phyloP scores from a whole-genome alignment of 768 basidiomycete genomes.

The Exidia glandulosa region DNA sequence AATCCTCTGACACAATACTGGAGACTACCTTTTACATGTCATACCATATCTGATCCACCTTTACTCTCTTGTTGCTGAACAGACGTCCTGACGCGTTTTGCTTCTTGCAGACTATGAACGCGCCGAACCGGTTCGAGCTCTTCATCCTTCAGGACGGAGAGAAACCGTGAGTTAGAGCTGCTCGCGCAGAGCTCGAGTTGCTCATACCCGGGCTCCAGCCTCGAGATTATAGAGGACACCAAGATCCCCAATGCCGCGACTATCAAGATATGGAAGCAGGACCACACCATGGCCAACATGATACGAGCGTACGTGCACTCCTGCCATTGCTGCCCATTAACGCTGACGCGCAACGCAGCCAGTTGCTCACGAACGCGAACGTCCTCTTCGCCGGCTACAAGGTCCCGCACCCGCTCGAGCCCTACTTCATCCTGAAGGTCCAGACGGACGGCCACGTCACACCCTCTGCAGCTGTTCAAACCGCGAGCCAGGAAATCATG shows the following conservation, averaged over 20 bases:
- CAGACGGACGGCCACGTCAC: slow-evolving; percentile 86
- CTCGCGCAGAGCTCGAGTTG: neutral
- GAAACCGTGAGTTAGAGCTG: slow-evolving; percentile 59
- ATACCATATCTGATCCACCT: slow-evolving; percentile 7
- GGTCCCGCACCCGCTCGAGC: slow-evolving; percentile 92
- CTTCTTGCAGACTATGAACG: slow-evolving; percentile 53
- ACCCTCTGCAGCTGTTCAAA: slow-evolving; percentile 71
- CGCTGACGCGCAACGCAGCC: slow-evolving; percentile 34
- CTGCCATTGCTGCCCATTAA: neutral
- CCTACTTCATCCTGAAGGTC: slow-evolving; percentile 88
- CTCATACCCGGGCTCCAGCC: slow-evolving; percentile 32
- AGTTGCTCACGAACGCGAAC: slow-evolving; percentile 78
- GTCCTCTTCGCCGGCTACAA: slow-evolving; percentile 97
- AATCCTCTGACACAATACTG: slow-evolving; percentile 36
- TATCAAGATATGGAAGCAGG: slow-evolving; percentile 89
- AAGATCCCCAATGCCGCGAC: slow-evolving; percentile 98
- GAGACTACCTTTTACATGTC: slow-evolving; percentile 17
- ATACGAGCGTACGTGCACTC: slow-evolving; percentile 65
- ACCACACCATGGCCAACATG: slow-evolving; percentile 95
- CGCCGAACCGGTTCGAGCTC: slow-evolving; percentile 84
- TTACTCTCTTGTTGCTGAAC: neutral
- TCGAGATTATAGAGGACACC: slow-evolving; percentile 88
- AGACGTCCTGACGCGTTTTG: neutral
- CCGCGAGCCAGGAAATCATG: slow-evolving; percentile 76
- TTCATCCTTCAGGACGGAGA: slow-evolving; percentile 91